Evolutionary conservation across 2,329 filamentous ascomycete species (phyloP).

Genomic region (Colletotrichum acutatum): DNA sequence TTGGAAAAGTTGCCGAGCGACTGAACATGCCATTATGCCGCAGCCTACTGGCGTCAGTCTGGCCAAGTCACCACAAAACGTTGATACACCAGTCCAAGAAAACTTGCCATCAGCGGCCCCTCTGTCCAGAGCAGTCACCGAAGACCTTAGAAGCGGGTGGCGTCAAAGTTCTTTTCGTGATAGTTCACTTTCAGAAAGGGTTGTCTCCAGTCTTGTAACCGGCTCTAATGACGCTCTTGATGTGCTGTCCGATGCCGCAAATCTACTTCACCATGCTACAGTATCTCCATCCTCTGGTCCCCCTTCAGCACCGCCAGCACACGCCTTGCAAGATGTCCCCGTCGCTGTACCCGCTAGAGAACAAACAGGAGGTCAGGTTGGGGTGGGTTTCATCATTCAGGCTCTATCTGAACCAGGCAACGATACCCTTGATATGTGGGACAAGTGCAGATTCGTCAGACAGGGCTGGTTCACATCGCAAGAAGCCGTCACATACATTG

Average conservation of each 20-base stretch:
- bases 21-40: not conserved
- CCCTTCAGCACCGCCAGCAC: not conserved
- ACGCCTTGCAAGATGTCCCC: not conserved
- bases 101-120: not conserved
- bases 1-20: not conserved
- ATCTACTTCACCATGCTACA: not conserved
- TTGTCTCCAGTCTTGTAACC: not conserved
- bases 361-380: not conserved
- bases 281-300: not conserved
- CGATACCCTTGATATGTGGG: slow-evolving; percentile 38
- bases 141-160: not conserved
- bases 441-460: slow-evolving; percentile 40
- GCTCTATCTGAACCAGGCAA: slow-evolving; percentile 38
- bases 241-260: not conserved
- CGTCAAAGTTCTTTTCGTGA: not conserved
- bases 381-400: not conserved
- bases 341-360: not conserved
- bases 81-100: not conserved
- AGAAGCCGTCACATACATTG: slow-evolving; percentile 42
- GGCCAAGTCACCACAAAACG: not conserved
- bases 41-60: not conserved
- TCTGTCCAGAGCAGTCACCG: not conserved
- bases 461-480: slow-evolving; percentile 42
- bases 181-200: not conserved
- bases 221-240: not conserved